Evolutionary conservation across 2,329 filamentous ascomycete species (phyloP).

Genomic region (Macrophomina pseudophaseolina): DNA sequence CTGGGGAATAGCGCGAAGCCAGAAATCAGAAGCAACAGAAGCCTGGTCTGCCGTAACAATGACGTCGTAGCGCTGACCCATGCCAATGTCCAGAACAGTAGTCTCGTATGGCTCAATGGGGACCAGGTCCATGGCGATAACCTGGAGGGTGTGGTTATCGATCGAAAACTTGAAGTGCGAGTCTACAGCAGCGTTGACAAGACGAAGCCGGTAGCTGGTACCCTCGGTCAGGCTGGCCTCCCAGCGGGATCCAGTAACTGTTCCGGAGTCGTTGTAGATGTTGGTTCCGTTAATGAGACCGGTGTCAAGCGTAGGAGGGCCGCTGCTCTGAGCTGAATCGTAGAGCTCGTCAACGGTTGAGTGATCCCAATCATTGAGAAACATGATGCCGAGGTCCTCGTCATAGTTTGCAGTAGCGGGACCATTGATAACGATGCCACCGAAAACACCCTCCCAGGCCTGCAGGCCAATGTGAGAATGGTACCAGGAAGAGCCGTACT

Average conservation of each 20-base stretch:
- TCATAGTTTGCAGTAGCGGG: constrained; percentile 47
- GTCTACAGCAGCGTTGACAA: constrained; percentile 59
- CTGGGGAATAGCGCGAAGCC: constrained; percentile 25
- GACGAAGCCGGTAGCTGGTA: constrained; percentile 61
- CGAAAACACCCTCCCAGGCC: constrained; percentile 44
- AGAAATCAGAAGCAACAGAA: constrained; percentile 29
- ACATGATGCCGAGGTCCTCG: constrained; percentile 45
- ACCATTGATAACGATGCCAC: constrained; percentile 44
- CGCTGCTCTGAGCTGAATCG: constrained; percentile 8
- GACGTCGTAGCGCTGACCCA: constrained; percentile 48
- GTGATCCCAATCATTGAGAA: constrained; percentile 48
- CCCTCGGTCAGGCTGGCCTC: constrained; percentile 48
- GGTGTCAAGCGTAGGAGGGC: constrained; percentile 48
- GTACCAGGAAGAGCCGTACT: constrained; percentile 41
- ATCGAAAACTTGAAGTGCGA: constrained; percentile 39
- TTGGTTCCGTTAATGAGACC: constrained; percentile 55
- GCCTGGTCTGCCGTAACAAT: constrained; percentile 43
- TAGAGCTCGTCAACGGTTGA: constrained; percentile 25
- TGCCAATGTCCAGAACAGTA: constrained; percentile 38
- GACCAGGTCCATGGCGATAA: constrained; percentile 51
- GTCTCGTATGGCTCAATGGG: constrained; percentile 46
- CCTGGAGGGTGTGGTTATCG: constrained; percentile 49
- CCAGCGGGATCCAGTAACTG: constrained; percentile 31
- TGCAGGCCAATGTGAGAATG: constrained; percentile 39
- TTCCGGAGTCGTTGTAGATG: constrained; percentile 24